A percentile compares a stretch with the other conserved stretches of the same genome.
Conservation (phyloP, 257 asterid genomes). For the Lycium ferocissimum region DNA sequence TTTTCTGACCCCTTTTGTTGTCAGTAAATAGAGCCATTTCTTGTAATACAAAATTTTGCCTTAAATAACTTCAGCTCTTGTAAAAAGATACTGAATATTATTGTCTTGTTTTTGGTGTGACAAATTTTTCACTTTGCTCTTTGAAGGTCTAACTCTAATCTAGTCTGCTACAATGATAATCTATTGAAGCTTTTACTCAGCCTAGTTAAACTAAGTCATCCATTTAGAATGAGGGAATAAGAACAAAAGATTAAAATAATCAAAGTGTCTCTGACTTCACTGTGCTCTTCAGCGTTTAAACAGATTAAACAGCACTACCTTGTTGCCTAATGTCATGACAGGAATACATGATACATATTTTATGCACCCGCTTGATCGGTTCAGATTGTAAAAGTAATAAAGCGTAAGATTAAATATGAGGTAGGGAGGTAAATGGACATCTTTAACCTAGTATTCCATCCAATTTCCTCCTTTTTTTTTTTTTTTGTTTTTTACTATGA, state of each 20-base stretch:
- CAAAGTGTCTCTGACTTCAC: background rate
- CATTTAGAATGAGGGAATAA: background rate
- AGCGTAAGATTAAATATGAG: background rate
- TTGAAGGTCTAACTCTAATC: background rate
- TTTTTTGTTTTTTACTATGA: background rate
- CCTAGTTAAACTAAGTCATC: background rate
- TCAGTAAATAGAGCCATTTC: background rate
- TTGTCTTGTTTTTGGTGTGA: constrained; percentile 18
- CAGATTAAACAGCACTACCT: background rate
- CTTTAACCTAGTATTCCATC: background rate
- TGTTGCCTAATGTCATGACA: background rate
- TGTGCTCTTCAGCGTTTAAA: background rate
- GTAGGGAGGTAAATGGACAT: background rate
- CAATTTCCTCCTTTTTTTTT: background rate
- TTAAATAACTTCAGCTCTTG: background rate
- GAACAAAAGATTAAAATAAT: background rate
- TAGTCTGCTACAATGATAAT: background rate
- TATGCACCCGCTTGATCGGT: background rate
- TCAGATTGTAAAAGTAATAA: background rate
- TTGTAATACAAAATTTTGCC: background rate
- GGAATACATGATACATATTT: constrained; percentile 6
- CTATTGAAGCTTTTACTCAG: background rate
- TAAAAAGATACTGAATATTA: background rate
- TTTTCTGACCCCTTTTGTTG: background rate
- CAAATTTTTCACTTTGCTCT: background rate